Conservation (phyloP, 345 rosid species). For the Arabis hirsuta region DNA sequence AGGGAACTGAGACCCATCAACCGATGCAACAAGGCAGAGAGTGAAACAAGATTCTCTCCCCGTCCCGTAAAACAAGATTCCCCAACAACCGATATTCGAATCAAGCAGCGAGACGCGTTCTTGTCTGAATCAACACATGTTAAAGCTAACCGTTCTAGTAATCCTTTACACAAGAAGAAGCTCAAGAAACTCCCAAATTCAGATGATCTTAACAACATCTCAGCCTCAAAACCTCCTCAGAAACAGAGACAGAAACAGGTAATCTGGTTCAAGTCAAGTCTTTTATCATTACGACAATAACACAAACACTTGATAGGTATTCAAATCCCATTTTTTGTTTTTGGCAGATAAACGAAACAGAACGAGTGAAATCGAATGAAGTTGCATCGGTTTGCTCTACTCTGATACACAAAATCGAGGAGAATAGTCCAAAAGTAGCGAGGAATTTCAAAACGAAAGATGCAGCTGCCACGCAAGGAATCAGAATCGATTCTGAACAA, state of each 20-base stretch:
- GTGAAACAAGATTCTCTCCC: constrained; percentile 39
- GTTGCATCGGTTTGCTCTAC: constrained; percentile 55
- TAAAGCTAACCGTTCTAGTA: constrained; percentile 30
- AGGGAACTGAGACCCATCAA: constrained; percentile 39
- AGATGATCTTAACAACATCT: constrained; percentile 27
- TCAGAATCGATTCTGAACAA: no score
- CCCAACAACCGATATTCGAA: constrained; percentile 46
- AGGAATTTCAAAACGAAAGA: constrained; percentile 35
- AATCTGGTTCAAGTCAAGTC: not conserved
- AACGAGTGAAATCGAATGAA: constrained; percentile 47
- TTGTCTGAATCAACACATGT: constrained; percentile 48
- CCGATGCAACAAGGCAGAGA: constrained; percentile 45
- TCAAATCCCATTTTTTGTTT: not conserved
- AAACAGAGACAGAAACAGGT: constrained; percentile 88
- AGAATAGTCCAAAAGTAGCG: constrained; percentile 33
- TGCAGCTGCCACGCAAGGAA: not conserved
- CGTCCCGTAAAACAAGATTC: constrained; percentile 45
- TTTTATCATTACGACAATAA: not conserved
- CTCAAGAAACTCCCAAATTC: constrained; percentile 31
- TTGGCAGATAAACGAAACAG: constrained; percentile 24
- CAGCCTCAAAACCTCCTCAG: constrained; percentile 46
- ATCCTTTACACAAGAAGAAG: constrained; percentile 56
- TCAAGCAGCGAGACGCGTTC: constrained; percentile 60
- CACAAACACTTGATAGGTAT: constrained; percentile 1
- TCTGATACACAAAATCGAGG: constrained; percentile 50